Conservation (phyloP, 495 filamentous ascomycete species). For the Xylaria telfairii region DNA sequence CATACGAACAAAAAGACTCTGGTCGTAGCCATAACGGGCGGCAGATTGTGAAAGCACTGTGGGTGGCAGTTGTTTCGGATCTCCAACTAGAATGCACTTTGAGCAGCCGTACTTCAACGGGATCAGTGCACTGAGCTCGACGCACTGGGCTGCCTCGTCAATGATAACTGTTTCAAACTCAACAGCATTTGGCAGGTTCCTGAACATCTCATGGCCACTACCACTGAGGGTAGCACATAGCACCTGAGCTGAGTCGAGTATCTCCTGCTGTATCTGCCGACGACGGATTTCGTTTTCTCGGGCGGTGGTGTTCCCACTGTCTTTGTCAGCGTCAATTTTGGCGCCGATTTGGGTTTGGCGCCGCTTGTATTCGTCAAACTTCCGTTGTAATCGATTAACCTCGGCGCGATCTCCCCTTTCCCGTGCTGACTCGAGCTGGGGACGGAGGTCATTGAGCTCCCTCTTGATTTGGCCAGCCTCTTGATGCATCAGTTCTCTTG, state of each 20-base stretch:
- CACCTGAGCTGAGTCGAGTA: constrained; percentile 87
- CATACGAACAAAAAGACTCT: constrained; percentile 98
- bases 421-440: constrained; percentile 72
- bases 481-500: constrained; percentile 78
- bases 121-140: constrained; percentile 95
- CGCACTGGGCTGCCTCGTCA: constrained; percentile 97
- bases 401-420: constrained; percentile 63
- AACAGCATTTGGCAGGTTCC: constrained; percentile 85
- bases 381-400: constrained; percentile 68
- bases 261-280: constrained; percentile 83
- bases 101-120: constrained; percentile 96
- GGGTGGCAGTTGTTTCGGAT: constrained; percentile 95
- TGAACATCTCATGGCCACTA: constrained; percentile 97
- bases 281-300: constrained; percentile 86
- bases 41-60: constrained; percentile 95
- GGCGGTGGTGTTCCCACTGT: constrained; percentile 74
- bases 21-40: constrained; percentile 91
- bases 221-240: constrained; percentile 95
- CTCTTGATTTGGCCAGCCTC: constrained; percentile 80
- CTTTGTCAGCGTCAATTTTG: constrained; percentile 83
- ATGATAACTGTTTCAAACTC: constrained; percentile 99
- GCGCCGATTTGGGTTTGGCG: constrained; percentile 74
- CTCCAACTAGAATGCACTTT: constrained; percentile 96
- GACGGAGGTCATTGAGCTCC: constrained; percentile 68
- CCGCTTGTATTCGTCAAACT: constrained; percentile 79